Base-by-base conservation (phyloP, 805 yeast species). In the Candida odintsovae region DNA sequence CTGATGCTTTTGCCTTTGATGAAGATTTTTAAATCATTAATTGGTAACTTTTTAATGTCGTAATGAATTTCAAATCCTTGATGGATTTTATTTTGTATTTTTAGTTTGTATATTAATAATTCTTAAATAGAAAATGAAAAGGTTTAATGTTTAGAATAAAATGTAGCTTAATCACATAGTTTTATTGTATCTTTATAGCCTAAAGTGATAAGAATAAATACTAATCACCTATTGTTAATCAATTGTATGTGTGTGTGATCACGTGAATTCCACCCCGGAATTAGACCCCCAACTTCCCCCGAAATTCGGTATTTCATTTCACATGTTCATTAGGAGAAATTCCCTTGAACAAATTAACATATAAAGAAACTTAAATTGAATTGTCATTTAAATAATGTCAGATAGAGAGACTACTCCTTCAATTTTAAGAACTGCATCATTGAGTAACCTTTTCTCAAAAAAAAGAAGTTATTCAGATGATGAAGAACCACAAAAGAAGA, bases 1-100 rank as follows among this genome's bases (percentile, higher is more conserved):
- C 74, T 47, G 73, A 73, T 65, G 78, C 80, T 40, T 90, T 92
- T 72, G 72, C 85, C 42, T 84, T 94, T 60, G 96, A 90, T 69
- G 99, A 92, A 71, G 98, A 94, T 63, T 92, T 92, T 70, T 92
- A 82, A 74, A 10, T 22, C 20, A 6, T 22, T 37, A 6, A 10
- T 8, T 15, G 26, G 40, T 28, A 4, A 13, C 6, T n/a, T 33
- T 18, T 39, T n/a, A 37, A 37, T 23, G 26, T 39, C 41, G 9
- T 39, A 18, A 39, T 39, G 33, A 39, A 15, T 26, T 15, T 39
- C 16, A 26, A 18, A 33, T 33, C 20, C 36, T 33, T 6, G 36
- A 33, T 6, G 36, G 20, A 12, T 33, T 33, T 18, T 16, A 11
- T 31, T 25, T 28, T 28, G 36, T 33, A 33, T 33, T 33, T 33